Evolutionary conservation across 768 basidiomycete genomes (phyloP).

Genomic region (Pulveroboletus frians): DNA sequence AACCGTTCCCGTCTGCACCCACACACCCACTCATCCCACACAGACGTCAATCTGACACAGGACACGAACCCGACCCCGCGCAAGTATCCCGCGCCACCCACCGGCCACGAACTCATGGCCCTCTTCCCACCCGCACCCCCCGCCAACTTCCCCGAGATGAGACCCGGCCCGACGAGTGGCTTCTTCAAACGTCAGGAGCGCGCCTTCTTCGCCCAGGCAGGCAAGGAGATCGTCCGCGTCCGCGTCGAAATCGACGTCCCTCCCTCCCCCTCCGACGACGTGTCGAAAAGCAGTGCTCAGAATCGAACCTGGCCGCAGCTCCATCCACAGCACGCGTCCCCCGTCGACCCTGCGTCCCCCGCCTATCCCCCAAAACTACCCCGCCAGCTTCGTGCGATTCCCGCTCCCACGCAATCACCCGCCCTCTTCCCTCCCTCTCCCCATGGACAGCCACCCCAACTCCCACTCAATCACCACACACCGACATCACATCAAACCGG

Average conservation of each 20-base stretch:
- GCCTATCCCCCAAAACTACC: constrained; percentile 32
- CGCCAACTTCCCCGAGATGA: constrained; percentile 47
- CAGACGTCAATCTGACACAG: constrained; percentile 63
- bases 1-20: not conserved
- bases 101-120: constrained; percentile 81
- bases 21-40: constrained; percentile 13
- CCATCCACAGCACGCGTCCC: constrained; percentile 27
- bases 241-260: constrained; percentile 63
- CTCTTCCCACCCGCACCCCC: constrained; percentile 74
- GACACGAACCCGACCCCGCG: constrained; percentile 44
- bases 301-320: constrained; percentile 29
- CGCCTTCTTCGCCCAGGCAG: constrained; percentile 75
- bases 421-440: constrained; percentile 28
- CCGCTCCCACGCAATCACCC: constrained; percentile 24
- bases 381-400: constrained; percentile 26
- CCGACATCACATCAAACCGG: constrained; percentile 22
- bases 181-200: constrained; percentile 75
- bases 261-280: constrained; percentile 15
- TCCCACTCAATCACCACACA: constrained; percentile 31
- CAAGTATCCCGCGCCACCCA: constrained; percentile 71
- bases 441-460: constrained; percentile 30
- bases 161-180: constrained; percentile 61
- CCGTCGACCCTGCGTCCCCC: constrained; percentile 19
- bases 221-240: constrained; percentile 71
- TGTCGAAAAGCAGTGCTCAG: constrained; percentile 28